phyloP scores from a whole-genome alignment of 2,329 filamentous ascomycete genomes.

The Sarocladium brachiariae region DNA sequence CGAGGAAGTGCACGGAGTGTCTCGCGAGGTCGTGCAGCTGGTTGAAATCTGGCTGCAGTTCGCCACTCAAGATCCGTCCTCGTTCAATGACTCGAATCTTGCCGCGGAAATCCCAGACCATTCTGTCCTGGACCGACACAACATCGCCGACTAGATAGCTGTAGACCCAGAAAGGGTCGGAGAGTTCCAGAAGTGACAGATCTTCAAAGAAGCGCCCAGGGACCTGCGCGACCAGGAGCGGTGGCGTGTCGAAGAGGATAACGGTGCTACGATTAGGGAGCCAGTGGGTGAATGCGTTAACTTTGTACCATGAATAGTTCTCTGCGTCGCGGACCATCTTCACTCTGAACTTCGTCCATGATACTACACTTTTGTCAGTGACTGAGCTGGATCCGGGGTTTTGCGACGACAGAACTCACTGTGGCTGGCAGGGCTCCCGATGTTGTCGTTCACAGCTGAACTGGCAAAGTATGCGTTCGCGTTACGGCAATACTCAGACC shows the following conservation, averaged over 20 bases:
- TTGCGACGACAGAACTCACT: constrained; percentile 15
- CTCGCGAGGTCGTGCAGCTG: constrained; percentile 34
- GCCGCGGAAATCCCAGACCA: constrained; percentile 33
- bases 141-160: constrained; percentile 23
- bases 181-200: constrained; percentile 10
- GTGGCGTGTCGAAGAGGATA: constrained; percentile 23
- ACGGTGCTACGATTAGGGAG: constrained; percentile 19
- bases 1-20: constrained; percentile 37
- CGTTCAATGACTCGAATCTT: constrained; percentile 28
- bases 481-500: constrained; percentile 24
- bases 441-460: constrained; percentile 15
- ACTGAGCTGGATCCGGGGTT: not conserved
- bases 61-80: not conserved
- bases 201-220: not conserved
- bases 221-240: constrained; percentile 10
- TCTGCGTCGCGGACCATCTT: constrained; percentile 18
- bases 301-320: constrained; percentile 27
- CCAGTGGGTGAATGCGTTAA: constrained; percentile 24
- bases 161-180: constrained; percentile 32
- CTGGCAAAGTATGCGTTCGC: constrained; percentile 35
- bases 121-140: constrained; percentile 22
- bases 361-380: constrained; percentile 13
- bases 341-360: constrained; percentile 25
- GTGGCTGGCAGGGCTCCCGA: constrained; percentile 11
- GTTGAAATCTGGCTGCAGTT: constrained; percentile 19